Conservation (phyloP, 495 filamentous ascomycete genomes). For the Sabuloglossum arenarium region DNA sequence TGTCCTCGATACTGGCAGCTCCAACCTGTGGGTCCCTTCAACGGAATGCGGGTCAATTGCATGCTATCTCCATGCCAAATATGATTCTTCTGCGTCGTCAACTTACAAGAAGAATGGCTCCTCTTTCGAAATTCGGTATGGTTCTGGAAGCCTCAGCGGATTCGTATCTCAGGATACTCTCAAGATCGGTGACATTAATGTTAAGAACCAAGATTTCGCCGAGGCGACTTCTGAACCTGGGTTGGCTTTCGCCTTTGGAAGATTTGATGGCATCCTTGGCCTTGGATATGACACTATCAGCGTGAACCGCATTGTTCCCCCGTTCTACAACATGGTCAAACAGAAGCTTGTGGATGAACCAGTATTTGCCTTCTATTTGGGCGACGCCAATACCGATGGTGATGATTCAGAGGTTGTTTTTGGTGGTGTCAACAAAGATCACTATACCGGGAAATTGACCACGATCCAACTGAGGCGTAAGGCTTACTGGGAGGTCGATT, state of each 20-base stretch:
- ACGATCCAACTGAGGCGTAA: conserved; percentile 90
- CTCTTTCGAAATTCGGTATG: conserved; percentile 84
- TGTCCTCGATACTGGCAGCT: conserved; percentile 94
- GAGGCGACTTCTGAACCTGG: conserved; percentile 91
- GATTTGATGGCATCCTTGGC: conserved; percentile 95
- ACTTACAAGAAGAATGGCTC: conserved; percentile 90
- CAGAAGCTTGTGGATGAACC: conserved; percentile 78
- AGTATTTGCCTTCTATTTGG: conserved; percentile 92
- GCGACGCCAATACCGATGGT: conserved; percentile 45
- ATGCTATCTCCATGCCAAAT: conserved; percentile 94
- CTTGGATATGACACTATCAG: conserved; percentile 90
- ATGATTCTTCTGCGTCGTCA: conserved; percentile 74
- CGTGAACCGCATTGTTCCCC: conserved; percentile 83
- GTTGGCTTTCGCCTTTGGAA: conserved; percentile 91
- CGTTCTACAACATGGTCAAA: conserved; percentile 88
- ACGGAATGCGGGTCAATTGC: conserved; percentile 83
- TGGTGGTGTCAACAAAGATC: conserved; percentile 70
- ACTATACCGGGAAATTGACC: conserved; percentile 77
- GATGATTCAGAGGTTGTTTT: conserved; percentile 78
- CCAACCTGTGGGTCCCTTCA: conserved; percentile 97
- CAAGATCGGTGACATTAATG: conserved; percentile 68
- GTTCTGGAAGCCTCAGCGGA: conserved; percentile 84
- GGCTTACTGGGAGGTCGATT: conserved; percentile 99
- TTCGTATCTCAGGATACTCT: conserved; percentile 78
- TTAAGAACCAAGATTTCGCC: conserved; percentile 82